Conservation (phyloP, 164 flowering plant species). For the Brasenia schreberi region DNA sequence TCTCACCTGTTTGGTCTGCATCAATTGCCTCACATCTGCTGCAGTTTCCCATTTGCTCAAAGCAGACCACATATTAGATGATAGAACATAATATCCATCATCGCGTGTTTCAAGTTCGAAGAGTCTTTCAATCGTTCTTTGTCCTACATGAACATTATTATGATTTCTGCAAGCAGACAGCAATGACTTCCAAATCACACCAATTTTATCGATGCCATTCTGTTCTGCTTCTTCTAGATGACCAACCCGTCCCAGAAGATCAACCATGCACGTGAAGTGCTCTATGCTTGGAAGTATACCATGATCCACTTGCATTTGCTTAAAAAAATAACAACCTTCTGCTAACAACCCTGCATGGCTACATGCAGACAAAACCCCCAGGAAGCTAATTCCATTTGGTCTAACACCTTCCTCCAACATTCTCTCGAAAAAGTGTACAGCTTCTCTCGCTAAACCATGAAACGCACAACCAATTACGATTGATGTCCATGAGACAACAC, state of each 20-base stretch:
- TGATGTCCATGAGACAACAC: constrained; percentile 51
- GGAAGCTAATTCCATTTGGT: constrained; percentile 56
- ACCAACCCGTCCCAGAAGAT: constrained; percentile 63
- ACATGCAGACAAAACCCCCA: constrained; percentile 55
- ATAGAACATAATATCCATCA: constrained; percentile 29
- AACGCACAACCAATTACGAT: constrained; percentile 46
- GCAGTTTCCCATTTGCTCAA: constrained; percentile 45
- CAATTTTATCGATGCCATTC: constrained; percentile 21
- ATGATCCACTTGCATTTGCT: constrained; percentile 41
- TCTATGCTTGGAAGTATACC: constrained; percentile 36
- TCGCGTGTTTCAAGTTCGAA: constrained; percentile 29
- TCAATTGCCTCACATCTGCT: constrained; percentile 33
- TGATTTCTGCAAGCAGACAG: constrained; percentile 53
- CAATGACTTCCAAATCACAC: constrained; percentile 49
- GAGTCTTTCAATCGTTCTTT: constrained; percentile 30
- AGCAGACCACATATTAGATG: constrained; percentile 36
- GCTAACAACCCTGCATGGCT: constrained; percentile 56
- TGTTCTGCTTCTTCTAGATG: constrained; percentile 32
- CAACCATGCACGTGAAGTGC: constrained; percentile 72
- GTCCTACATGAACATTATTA: constrained; percentile 37
- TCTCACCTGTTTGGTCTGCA: constrained; percentile 34
- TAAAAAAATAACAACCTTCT: constrained; percentile 43
- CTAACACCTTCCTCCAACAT: constrained; percentile 40
- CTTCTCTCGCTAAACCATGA: constrained; percentile 48
- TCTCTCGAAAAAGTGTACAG: constrained; percentile 31